Conservation (phyloP, 305 asterid species). For the Withania somnifera region DNA sequence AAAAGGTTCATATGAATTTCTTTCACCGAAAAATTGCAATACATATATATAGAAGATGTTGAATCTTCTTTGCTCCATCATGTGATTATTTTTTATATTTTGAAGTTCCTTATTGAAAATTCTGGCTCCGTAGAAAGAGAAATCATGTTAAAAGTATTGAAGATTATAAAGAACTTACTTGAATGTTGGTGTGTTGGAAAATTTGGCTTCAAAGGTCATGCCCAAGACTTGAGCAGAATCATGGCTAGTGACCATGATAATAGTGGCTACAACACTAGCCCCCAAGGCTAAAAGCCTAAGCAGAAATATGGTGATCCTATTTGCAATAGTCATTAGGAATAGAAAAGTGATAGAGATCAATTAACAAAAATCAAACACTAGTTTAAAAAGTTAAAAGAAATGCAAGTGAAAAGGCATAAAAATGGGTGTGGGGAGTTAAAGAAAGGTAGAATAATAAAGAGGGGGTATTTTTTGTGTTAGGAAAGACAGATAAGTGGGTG, state of each 20-base stretch:
- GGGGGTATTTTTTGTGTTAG: slow-evolving; percentile 21
- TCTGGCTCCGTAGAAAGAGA: no score
- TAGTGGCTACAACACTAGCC: slow-evolving; percentile 38
- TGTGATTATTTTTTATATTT: background rate
- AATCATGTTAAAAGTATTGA: background rate
- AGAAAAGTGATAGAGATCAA: background rate
- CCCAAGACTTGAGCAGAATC: slow-evolving; percentile 48
- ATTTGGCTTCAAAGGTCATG: slow-evolving; percentile 66
- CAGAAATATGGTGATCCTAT: slow-evolving; percentile 38
- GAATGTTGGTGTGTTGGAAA: slow-evolving; percentile 55
- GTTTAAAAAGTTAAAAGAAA: background rate
- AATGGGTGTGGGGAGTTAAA: background rate
- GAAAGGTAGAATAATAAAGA: slow-evolving; percentile 4
- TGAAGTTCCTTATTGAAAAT: background rate
- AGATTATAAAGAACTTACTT: slow-evolving; percentile 26
- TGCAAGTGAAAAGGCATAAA: background rate
- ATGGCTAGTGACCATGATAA: slow-evolving; percentile 51
- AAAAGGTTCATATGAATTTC: no score
- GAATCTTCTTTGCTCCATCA: background rate
- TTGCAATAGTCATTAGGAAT: slow-evolving; percentile 33
- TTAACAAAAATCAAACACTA: background rate
- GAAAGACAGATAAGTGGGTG: slow-evolving; percentile 46
- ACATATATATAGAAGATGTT: background rate
- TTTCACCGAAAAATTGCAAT: no score
- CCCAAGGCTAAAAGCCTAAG: slow-evolving; percentile 71